Conservation (phyloP, 225 moss, liverwort and hornwort species). For the Straminergon stramineum region DNA sequence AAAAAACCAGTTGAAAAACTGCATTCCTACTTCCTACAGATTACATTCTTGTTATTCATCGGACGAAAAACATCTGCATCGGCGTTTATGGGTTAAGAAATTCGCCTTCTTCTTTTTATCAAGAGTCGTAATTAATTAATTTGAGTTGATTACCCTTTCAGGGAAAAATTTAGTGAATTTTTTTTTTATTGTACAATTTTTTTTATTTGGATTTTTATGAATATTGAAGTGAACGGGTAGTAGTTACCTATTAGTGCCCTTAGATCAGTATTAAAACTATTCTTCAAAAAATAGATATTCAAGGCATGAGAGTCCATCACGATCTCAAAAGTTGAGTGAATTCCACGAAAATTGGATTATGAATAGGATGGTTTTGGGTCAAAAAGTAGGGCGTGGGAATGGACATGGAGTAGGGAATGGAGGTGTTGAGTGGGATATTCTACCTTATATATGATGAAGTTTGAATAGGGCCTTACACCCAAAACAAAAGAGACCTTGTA, state of each 20-base stretch:
- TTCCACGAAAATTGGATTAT: neutral
- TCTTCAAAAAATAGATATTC: neutral
- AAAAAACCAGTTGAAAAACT: no score
- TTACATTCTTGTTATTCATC: no score
- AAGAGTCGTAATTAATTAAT: neutral
- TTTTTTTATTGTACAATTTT: no score
- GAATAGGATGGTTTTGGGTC: fast-evolving
- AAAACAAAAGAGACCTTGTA: neutral
- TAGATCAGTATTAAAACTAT: fast-evolving
- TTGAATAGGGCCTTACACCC: neutral
- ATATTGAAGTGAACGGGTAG: neutral
- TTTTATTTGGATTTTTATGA: neutral
- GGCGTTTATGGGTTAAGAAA: no score
- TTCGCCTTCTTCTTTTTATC: neutral
- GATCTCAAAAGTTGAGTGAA: neutral
- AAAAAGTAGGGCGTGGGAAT: fast-evolving
- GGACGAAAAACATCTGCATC: no score
- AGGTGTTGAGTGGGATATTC: neutral
- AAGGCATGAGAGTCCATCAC: neutral
- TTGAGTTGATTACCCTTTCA: neutral
- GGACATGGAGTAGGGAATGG: fast-evolving
- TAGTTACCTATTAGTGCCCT: neutral
- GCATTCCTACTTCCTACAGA: no score
- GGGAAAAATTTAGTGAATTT: no score
- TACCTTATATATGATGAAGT: neutral